These are phyloP conservation scores for Aspergillus mulundensis DNA, from an alignment of 495 filamentous ascomycete species.

Conservation along the genomic window DNA sequence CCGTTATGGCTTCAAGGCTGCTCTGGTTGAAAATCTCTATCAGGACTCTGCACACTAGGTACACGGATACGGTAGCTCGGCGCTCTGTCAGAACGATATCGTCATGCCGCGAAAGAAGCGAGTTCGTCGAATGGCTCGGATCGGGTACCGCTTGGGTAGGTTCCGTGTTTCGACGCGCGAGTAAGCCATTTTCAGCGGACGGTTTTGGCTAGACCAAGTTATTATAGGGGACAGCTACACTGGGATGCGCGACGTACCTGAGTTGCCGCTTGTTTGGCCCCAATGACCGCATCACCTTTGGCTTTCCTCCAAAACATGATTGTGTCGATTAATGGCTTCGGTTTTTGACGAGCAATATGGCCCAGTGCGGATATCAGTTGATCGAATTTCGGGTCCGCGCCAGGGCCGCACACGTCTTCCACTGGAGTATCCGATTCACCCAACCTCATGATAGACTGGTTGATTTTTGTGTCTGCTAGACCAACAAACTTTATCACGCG, in stretches of 20 bases:
- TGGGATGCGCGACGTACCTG: slow-evolving; percentile 42
- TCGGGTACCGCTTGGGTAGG: slow-evolving; percentile 37
- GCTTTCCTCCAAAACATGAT: slow-evolving; percentile 96
- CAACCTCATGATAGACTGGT: slow-evolving; percentile 69
- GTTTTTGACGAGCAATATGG: slow-evolving; percentile 88
- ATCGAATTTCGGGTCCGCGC: slow-evolving; percentile 87
- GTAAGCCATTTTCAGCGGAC: slow-evolving; percentile 30
- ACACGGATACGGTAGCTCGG: slow-evolving; percentile 87
- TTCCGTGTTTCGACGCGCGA: slow-evolving; percentile 54
- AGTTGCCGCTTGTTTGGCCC: slow-evolving; percentile 57
- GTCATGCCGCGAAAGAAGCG: slow-evolving; percentile 57
- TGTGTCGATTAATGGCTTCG: slow-evolving; percentile 91
- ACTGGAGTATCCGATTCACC: slow-evolving; percentile 75
- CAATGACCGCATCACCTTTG: slow-evolving; percentile 80
- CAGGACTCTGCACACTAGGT: slow-evolving; percentile 87
- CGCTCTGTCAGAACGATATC: slow-evolving; percentile 74
- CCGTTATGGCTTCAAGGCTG: slow-evolving; percentile 71
- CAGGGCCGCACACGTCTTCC: slow-evolving; percentile 83
- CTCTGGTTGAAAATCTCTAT: slow-evolving; percentile 93
- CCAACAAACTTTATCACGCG: slow-evolving; percentile 49
- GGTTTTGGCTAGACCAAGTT: slow-evolving; percentile 27
- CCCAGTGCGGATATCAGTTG: slow-evolving; percentile 90
- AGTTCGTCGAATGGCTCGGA: slow-evolving; percentile 24
- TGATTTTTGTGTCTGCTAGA: slow-evolving; percentile 90
- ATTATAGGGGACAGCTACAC: not conserved